phyloP scores from a whole-genome alignment of 2,329 filamentous ascomycete species.

The Ceratocystis albifundus region DNA sequence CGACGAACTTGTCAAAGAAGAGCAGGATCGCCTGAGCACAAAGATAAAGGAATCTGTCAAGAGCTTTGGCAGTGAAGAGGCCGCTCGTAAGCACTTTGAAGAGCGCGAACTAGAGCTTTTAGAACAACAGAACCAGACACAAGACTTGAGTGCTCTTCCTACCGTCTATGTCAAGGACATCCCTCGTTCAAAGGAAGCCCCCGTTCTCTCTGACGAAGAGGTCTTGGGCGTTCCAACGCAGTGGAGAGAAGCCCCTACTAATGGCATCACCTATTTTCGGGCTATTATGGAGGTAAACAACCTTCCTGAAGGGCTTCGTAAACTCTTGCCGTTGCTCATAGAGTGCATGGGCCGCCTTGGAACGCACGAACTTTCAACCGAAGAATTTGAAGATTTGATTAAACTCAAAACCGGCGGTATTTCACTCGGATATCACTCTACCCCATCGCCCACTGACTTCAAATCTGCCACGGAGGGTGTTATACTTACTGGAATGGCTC shows the following conservation, averaged over 20 bases:
- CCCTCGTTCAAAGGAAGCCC: constrained; percentile 57
- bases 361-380: constrained; percentile 78
- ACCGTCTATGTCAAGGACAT: constrained; percentile 85
- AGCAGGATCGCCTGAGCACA: constrained; percentile 57
- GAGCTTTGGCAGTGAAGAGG: constrained; percentile 56
- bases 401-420: constrained; percentile 93
- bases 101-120: constrained; percentile 70
- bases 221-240: constrained; percentile 59
- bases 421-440: constrained; percentile 71
- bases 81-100: constrained; percentile 60
- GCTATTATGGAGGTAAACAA: constrained; percentile 70
- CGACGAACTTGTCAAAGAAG: constrained; percentile 62
- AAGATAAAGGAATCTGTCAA: constrained; percentile 63
- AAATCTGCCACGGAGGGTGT: constrained; percentile 67
- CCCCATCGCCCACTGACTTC: constrained; percentile 62
- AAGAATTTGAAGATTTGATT: constrained; percentile 88
- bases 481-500: constrained; percentile 70
- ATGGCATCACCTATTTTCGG: constrained; percentile 91
- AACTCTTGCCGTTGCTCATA: constrained; percentile 79
- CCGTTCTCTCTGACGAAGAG: constrained; percentile 50
- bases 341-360: constrained; percentile 89
- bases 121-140: constrained; percentile 68
- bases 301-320: constrained; percentile 71
- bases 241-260: constrained; percentile 87
- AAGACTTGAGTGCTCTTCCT: constrained; percentile 78